Conservation (phyloP, 768 basidiomycete species). For the Suillus spraguei region DNA sequence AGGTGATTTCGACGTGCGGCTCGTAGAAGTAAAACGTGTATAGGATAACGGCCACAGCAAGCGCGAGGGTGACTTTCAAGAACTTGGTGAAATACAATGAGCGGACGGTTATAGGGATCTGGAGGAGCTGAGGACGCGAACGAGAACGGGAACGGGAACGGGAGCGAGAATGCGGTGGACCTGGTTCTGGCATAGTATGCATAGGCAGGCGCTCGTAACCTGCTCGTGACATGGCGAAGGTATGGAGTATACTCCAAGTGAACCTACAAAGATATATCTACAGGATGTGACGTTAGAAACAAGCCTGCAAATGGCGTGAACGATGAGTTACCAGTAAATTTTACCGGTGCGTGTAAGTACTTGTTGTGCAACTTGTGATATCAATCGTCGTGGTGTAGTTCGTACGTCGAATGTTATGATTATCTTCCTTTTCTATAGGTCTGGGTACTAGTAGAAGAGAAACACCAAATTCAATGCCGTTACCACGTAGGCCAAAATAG, state of each 20-base stretch:
- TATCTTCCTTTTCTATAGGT: neutral
- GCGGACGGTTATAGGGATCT: slow-evolving; percentile 28
- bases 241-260: neutral
- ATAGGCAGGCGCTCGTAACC: slow-evolving; percentile 54
- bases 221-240: slow-evolving; percentile 36
- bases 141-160: slow-evolving; percentile 31
- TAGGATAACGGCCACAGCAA: slow-evolving; percentile 40
- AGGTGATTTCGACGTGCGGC: slow-evolving; percentile 82
- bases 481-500: neutral
- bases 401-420: neutral
- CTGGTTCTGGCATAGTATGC: slow-evolving; percentile 41
- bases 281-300: neutral
- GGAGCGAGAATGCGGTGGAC: slow-evolving; percentile 30
- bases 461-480: neutral
- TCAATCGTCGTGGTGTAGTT: neutral
- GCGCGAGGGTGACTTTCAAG: slow-evolving; percentile 48
- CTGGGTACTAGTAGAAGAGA: neutral
- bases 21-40: slow-evolving; percentile 67
- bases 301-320: neutral
- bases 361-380: neutral
- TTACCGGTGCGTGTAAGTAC: neutral
- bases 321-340: neutral
- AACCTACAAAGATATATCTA: neutral
- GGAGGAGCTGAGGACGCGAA: slow-evolving; percentile 17
- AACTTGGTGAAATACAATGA: slow-evolving; percentile 40